These are phyloP conservation scores for Acrocalymma vagum DNA, from an alignment of 2,329 filamentous ascomycete species.

Conservation along the genomic window DNA sequence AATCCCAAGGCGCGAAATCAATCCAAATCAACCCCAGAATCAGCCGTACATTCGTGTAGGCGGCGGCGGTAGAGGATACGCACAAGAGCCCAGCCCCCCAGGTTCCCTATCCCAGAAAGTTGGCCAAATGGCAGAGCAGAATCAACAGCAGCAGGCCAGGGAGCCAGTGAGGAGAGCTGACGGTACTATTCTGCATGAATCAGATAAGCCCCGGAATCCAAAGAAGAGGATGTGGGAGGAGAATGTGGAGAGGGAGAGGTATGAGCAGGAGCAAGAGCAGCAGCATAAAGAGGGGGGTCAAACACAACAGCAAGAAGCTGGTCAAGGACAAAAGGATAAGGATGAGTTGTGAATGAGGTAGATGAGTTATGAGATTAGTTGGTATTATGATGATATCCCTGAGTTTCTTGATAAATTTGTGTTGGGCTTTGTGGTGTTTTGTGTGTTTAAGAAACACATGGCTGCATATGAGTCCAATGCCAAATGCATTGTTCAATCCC, in stretches of 20 bases:
- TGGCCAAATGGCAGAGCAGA: conserved; percentile 53
- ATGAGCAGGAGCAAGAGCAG: conserved; percentile 30
- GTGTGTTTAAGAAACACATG: too few species aligned
- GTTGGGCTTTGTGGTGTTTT: too few species aligned
- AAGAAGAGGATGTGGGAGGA: conserved; percentile 72
- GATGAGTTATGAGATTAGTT: neutral
- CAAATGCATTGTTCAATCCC: too few species aligned
- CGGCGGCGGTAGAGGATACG: conserved; percentile 58
- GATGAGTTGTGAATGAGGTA: conserved; percentile 36
- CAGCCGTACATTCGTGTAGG: conserved; percentile 56
- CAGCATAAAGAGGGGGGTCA: conserved; percentile 18
- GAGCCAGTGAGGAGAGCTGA: conserved; percentile 52
- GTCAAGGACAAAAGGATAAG: conserved; percentile 14
- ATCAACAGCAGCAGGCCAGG: conserved; percentile 36
- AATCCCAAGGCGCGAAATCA: conserved; percentile 38
- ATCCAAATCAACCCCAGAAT: conserved; percentile 35
- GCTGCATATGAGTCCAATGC: too few species aligned
- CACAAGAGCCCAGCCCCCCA: conserved; percentile 47
- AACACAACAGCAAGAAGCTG: conserved; percentile 5
- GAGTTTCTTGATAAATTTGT: too few species aligned
- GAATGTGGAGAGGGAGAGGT: conserved; percentile 40
- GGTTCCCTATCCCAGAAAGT: conserved; percentile 50
- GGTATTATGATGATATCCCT: conserved; percentile 1
- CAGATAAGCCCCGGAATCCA: conserved; percentile 58
- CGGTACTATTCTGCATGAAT: conserved; percentile 55